Evolutionary conservation across 768 basidiomycete genomes (phyloP), one percentile per base, ranked within the genome.

Genomic region (Thelephora aurantiotincta): DNA sequence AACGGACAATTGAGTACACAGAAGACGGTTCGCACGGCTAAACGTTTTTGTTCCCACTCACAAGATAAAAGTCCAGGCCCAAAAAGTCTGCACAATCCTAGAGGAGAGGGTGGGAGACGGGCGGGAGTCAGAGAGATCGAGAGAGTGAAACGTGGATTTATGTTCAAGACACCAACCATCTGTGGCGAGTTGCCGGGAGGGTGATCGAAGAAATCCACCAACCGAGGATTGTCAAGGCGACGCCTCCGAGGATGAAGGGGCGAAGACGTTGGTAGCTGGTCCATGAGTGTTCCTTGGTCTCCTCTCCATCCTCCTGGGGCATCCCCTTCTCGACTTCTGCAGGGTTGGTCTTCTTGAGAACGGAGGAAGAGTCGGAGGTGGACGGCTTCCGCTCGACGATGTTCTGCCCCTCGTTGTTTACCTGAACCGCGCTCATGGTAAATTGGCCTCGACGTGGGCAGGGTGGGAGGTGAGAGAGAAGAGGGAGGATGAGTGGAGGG

Each of bases 121-220:
- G 26, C 9, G 26, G 26, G 9, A 4, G 26, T 30, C 9, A 30
- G 26, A 30, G 26, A 51, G 48, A 26, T 55, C 38, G 52, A 23
- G 50, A 45, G 23, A 19, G 44, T 43, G 34, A 23, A 14, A 20
- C 23, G 19, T 51, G 49, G 51, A 46, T n/a, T 26, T 9, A 50
- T 53, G 22, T 30, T 34, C 11, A 43, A 36, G 50, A 54, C 38
- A 58, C 67, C 51, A 64, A 76, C 84, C 87, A 91, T 66, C 84
- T 71, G 61, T 75, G 79, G 45, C 87, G 75, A 2, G 88, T 89
- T 5, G 70, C 77, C 47, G 67, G 55, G 44, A 90, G 63, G 11
- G 87, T 60, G 0, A 76, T 87, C 7, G 87, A 65, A 50, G 80
- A 81, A 33, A 91, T 78, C 87, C 87, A 91, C 87, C 87, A 91